Base-by-base conservation (phyloP, 2,329 filamentous ascomycete species). In the Paecilomyces sp. region DNA sequence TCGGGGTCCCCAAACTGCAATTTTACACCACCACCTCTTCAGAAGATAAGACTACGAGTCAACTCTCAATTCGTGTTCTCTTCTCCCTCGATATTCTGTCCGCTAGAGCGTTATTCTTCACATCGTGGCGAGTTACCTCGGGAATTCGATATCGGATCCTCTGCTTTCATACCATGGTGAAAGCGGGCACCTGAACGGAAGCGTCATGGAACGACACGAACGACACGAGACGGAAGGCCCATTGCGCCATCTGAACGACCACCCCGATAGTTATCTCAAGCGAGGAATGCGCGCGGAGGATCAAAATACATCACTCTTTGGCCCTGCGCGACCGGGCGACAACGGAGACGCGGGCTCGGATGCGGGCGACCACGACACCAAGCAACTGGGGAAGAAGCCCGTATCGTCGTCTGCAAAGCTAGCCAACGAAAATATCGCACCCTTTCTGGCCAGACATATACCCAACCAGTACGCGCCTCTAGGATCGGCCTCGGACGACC, bases 401-500 rank as follows among this genome's bases (percentile, higher is more conserved):
- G 25, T 30, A 12, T 22, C 52, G 15, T 56, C 55, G 9, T 24
- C 55, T 31, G 79, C 80, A 31, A 88, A 88, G 65, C 83, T 91
- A 59, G 88, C 90, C 63, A 85, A 86, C 68, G 86, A 91, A 77
- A 90, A 90, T 60, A 87, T 96, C 64, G 89, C 88, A 36, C 92
- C 93, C 1, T 97, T 96, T 72, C 85, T 97, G 58, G 87, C 90
- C 65, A 89, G 92, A 72, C 92, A 97, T 71, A 96, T 97, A 56
- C 93, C 93, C 2, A 85, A 86, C 63, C 84, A 94, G 68, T 97
- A 97, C 76, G 91, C 92, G 34, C 91, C 91, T 15, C 79, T 91
- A 59, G 88, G 89, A 12, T 69, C 69, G 13, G 64, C 67, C 53
- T 60, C 66, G 24, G 63, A 64, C 9, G 60, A 65, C 31, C 58